Conservation (phyloP, 2,329 filamentous ascomycete genomes). For the Penicillium sp. region DNA sequence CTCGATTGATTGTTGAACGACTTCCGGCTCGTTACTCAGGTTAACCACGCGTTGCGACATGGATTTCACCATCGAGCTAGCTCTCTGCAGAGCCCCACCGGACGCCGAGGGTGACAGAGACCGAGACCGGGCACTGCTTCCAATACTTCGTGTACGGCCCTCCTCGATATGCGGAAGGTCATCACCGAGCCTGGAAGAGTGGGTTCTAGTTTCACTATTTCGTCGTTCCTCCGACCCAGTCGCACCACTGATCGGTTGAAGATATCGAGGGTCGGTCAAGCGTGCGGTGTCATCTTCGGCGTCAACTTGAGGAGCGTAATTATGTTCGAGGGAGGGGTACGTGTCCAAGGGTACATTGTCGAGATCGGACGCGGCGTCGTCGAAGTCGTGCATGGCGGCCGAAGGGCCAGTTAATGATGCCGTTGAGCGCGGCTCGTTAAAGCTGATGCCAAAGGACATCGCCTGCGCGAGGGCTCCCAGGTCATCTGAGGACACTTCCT, state of each 20-base stretch:
- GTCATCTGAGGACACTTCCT: slow-evolving; percentile 36
- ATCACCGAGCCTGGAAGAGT: slow-evolving; percentile 60
- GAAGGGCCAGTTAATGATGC: slow-evolving; percentile 9
- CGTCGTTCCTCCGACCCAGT: slow-evolving; percentile 42
- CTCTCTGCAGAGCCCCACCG: slow-evolving; percentile 62
- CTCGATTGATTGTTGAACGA: slow-evolving; percentile 69
- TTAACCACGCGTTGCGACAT: slow-evolving; percentile 99
- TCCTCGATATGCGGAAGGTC: slow-evolving; percentile 61
- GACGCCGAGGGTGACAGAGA: slow-evolving; percentile 64
- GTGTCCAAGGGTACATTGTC: slow-evolving; percentile 30
- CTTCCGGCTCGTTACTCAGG: slow-evolving; percentile 86
- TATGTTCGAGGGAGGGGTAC: slow-evolving; percentile 43
- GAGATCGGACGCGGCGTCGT: slow-evolving; percentile 30
- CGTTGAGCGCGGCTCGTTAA: slow-evolving; percentile 29
- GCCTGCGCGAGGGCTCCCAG: slow-evolving; percentile 42
- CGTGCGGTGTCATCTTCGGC: slow-evolving; percentile 56
- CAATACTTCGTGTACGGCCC: slow-evolving; percentile 58
- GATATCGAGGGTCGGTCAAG: slow-evolving; percentile 55
- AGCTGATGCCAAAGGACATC: slow-evolving; percentile 44
- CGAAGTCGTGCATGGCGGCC: slow-evolving; percentile 20
- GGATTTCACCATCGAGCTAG: slow-evolving; percentile 72
- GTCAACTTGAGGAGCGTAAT: slow-evolving; percentile 55
- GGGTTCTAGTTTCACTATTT: slow-evolving; percentile 52
- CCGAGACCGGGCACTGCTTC: slow-evolving; percentile 39
- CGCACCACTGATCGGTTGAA: slow-evolving; percentile 58